Evolutionary conservation across 148 eudicot genomes (phyloP).

Genomic region (Rhododendron ferrugineum): DNA sequence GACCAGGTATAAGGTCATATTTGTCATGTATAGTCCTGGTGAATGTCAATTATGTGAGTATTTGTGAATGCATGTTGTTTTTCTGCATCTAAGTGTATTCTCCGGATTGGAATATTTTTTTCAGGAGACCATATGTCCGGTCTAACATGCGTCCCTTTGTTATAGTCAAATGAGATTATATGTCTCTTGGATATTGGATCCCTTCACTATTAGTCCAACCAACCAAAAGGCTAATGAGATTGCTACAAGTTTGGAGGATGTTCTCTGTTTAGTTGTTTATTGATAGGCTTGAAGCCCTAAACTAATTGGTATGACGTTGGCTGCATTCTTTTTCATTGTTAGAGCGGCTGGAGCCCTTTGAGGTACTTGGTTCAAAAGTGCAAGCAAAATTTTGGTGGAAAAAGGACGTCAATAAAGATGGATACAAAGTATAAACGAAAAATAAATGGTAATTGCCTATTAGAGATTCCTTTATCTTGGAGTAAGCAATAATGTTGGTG

Average conservation of each 20-base stretch:
- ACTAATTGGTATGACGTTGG: background rate
- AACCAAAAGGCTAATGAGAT: background rate
- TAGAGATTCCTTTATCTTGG: background rate
- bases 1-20: slow-evolving; percentile 44
- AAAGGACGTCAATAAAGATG: background rate
- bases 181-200: background rate
- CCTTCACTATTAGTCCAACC: background rate
- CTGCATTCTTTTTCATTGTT: background rate
- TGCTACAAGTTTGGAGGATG: background rate
- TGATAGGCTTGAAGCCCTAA: too few relatives aligned
- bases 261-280: background rate
- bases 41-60: background rate
- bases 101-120: background rate
- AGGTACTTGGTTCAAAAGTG: background rate
- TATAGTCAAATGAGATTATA: background rate
- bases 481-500: background rate
- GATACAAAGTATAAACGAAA: background rate
- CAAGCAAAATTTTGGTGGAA: background rate
- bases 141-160: background rate
- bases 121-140: background rate
- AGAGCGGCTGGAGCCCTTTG: background rate
- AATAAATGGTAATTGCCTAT: background rate
- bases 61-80: background rate
- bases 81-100: background rate
- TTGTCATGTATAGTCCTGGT: background rate